Evolutionary conservation across 345 rosid species (phyloP), one percentile per base, ranked within the genome.

Genomic region (Salix brachista): DNA sequence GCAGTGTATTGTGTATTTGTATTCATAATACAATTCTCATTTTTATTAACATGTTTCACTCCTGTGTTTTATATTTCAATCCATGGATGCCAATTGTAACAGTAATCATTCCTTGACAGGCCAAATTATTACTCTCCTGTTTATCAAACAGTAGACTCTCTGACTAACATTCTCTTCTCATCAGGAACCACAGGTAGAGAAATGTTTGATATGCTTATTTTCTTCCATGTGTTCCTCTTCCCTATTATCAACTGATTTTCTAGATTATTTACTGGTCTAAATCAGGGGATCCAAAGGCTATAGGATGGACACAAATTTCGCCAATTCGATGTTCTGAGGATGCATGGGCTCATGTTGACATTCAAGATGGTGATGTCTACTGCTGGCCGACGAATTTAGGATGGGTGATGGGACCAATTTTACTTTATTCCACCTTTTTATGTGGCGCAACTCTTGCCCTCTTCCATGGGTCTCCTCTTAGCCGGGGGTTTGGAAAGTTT

Each of bases 311-410:
- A 17, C 97, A 94, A 34, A 87, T 91, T 67, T 80, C 95, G 0
- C 89, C 97, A 19, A 87, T 92, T 72, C 89, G 95, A 69, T 83
- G 92, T 74, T 78, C 87, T 42, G 67, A 84, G 74, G 98, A 94
- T 72, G 83, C 75, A 42, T 92, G 94, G 95, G 90, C 87, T 72
- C 91, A 94, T 73, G 3, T 77, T 71, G 87, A 91, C 85, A 36
- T 88, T 58, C 81, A 70, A 81, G 88, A 77, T 58, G 94, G 92
- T 64, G 84, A 87, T 37, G 81, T 81, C 79, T 81, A 80, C 84
- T 94, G 97, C 85, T 94, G 97, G 97, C 97, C 98, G 4, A 94
- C 98, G 73, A 94, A 91, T 83, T 84, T 94, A 75, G 98, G 97
- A 58, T 92, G 98, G 98, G 97, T 92, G 52, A 86, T 94, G 95